A percentile compares a stretch with the other conserved stretches of the same genome.
phyloP scores from a whole-genome alignment of 176 grass and related monocot genomes.

The Ensete ventricosum region DNA sequence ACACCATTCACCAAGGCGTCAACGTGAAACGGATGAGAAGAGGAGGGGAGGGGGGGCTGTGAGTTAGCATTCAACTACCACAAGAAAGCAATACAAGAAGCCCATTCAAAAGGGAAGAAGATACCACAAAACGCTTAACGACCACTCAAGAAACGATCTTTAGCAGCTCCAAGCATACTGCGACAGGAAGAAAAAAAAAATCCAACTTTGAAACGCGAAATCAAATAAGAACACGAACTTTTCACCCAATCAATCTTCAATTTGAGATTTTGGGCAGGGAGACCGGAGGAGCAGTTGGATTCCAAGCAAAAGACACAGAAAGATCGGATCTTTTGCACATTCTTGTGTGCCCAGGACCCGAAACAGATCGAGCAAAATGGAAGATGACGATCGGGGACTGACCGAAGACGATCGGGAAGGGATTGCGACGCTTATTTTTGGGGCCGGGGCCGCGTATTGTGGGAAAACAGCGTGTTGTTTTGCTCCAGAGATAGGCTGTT shows the following conservation, averaged over 20 bases:
- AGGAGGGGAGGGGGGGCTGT: not conserved
- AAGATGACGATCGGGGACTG: not conserved
- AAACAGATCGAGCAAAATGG: conserved; percentile 2
- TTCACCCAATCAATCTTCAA: not conserved
- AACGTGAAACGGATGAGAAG: not conserved
- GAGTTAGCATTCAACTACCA: conserved; percentile 1
- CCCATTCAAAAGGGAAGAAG: not conserved
- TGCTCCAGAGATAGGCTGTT: conserved; percentile 5
- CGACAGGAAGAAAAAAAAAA: not conserved
- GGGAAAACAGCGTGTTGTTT: conserved; percentile 4
- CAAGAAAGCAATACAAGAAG: not conserved
- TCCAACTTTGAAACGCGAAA: not conserved
- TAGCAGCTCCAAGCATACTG: not conserved
- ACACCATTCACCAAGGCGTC: conserved; percentile 3
- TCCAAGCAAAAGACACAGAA: not conserved
- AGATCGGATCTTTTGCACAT: conserved; percentile 1
- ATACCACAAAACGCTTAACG: not conserved
- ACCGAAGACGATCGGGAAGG: not conserved
- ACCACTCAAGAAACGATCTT: not conserved
- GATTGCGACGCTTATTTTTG: conserved; percentile 4
- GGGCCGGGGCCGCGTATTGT: not conserved
- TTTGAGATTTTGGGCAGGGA: not conserved
- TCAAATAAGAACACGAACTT: not conserved
- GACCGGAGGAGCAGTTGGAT: not conserved
- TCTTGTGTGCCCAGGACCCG: not conserved